Conservation (phyloP, 1,284 basidiomycete genomes). For the Coniferiporia sulphurascens region DNA sequence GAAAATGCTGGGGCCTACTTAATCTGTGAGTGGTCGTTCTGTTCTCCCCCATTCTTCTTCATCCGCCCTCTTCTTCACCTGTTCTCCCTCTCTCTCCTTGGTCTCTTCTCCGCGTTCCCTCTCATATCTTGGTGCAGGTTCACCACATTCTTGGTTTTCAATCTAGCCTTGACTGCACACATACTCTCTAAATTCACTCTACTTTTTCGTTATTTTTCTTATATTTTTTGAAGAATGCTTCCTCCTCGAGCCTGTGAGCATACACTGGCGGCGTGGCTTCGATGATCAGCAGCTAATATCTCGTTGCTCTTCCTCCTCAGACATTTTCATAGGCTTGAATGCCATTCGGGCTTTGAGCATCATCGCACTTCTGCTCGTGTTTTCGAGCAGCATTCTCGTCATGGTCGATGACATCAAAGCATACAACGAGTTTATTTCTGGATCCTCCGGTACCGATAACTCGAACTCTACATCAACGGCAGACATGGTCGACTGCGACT, state of each 20-base stretch:
- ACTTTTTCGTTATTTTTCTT: neutral
- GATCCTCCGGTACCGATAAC: constrained; percentile 21
- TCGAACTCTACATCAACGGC: constrained; percentile 33
- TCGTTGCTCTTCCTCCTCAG: constrained; percentile 30
- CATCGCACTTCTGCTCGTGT: constrained; percentile 71
- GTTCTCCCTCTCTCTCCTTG: neutral
- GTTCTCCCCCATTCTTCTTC: neutral
- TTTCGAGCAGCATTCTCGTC: constrained; percentile 75
- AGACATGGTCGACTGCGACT: constrained; percentile 55
- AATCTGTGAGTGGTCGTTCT: neutral
- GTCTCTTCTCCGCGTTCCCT: neutral
- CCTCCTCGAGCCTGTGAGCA: constrained; percentile 36
- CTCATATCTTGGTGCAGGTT: constrained; percentile 15
- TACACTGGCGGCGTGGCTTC: neutral
- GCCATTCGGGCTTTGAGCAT: constrained; percentile 74
- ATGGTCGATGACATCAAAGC: constrained; percentile 79
- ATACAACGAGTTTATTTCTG: constrained; percentile 55
- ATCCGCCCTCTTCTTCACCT: neutral
- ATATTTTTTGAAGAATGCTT: constrained; percentile 27
- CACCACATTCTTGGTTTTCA: constrained; percentile 9
- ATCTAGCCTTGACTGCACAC: constrained; percentile 1
- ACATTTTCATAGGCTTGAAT: constrained; percentile 78
- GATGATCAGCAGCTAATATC: neutral
- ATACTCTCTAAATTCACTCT: neutral
- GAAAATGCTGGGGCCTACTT: constrained; percentile 2